Evolutionary conservation across 1,284 basidiomycete species (phyloP).

Genomic region (Jaminaea rosea): DNA sequence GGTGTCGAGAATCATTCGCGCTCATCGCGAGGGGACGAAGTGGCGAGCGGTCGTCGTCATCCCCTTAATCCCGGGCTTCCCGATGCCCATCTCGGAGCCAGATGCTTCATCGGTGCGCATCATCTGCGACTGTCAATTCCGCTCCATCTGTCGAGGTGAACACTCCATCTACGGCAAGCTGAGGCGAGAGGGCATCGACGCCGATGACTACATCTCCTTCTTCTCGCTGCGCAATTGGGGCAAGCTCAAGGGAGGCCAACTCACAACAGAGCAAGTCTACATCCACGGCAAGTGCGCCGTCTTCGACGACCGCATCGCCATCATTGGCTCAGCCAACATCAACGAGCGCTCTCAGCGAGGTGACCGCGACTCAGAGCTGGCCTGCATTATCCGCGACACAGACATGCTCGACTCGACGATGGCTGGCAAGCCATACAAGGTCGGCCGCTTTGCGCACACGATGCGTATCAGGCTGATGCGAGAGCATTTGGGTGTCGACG

Average conservation of each 20-base stretch:
- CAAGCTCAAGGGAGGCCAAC: slow-evolving; percentile 70
- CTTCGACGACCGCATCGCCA: slow-evolving; percentile 90
- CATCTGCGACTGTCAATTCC: slow-evolving; percentile 54
- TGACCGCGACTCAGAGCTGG: slow-evolving; percentile 91
- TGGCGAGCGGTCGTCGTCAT: slow-evolving; percentile 94
- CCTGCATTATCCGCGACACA: slow-evolving; percentile 84
- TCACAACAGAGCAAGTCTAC: slow-evolving; percentile 72
- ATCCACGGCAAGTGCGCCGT: slow-evolving; percentile 60
- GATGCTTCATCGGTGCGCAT: slow-evolving; percentile 75
- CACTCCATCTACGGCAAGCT: slow-evolving; percentile 84
- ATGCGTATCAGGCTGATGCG: slow-evolving; percentile 88
- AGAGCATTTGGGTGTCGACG: slow-evolving; percentile 90
- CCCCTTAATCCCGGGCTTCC: slow-evolving; percentile 85
- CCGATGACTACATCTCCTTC: slow-evolving; percentile 83
- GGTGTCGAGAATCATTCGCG: slow-evolving; percentile 80
- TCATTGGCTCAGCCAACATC: slow-evolving; percentile 98
- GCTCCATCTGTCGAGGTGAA: slow-evolving; percentile 78
- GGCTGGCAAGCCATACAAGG: slow-evolving; percentile 88
- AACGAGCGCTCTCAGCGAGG: slow-evolving; percentile 93
- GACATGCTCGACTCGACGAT: slow-evolving; percentile 87
- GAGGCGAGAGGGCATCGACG: slow-evolving; percentile 71
- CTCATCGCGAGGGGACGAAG: slow-evolving; percentile 67
- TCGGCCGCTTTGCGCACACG: slow-evolving; percentile 91
- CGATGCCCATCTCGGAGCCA: slow-evolving; percentile 81
- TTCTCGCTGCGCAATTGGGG: slow-evolving; percentile 91